Evolutionary conservation across 257 asterid genomes (phyloP), one percentile per base, ranked within the genome.

Genomic region (Petrea volubilis): DNA sequence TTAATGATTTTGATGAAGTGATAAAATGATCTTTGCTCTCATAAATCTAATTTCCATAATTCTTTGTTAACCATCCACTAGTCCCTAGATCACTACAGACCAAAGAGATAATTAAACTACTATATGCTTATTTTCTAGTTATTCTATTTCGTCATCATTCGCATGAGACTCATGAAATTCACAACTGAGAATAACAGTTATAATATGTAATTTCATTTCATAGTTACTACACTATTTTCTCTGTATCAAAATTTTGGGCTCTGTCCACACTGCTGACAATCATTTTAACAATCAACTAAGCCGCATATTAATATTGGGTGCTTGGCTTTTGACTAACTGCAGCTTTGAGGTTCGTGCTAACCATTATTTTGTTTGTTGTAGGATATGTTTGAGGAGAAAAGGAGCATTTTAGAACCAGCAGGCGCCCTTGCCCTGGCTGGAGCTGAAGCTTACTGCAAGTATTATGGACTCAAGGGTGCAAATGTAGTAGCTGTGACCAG

Each of bases 371-470:
- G 20, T 49, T 7, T 51, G 74, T 80, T 41, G 70, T 83, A 93
- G 98, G 92, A 92, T 81, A 90, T 95, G 97, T 95, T 92, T 80
- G 98, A 95, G 85, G 99, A 95, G 90, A 95, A 88, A 77, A 85
- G 98, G 82, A 92, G 90, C 82, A 95, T 95, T 61, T 71, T 95
- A 76, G 99, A 95, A 78, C 99, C 98, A 60, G 97, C 99, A 23
- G 99, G 99, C 72, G 99, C 99, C 31, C 98, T 95, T 83, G 82
- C 99, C 63, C 80, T 95, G 38, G 97, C 97, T 60, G 99, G 99
- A 77, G 99, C 97, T 29, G 87, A 95, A 82, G 96, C 98, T 29
- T 92, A 95, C 67, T 95, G 97, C 93, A 86, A 86, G 49, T 87
- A 92, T 77, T 92, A 95, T 70, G 91, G 87, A 67, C 84, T 86